Conservation (phyloP, 345 rosid genomes). For the Raphanus raphanistrum region DNA sequence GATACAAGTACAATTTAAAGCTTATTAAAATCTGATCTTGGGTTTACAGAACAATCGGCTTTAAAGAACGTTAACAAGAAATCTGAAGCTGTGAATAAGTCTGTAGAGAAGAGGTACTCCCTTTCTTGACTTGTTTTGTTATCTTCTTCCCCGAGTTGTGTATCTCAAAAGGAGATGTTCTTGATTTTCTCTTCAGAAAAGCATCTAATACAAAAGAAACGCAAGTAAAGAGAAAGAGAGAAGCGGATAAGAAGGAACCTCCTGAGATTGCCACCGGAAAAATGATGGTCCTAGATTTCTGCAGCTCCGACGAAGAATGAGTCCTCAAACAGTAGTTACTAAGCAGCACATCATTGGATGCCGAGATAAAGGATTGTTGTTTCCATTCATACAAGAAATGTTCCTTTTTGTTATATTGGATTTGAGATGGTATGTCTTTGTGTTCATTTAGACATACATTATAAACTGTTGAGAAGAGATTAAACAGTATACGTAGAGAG, state of each 20-base stretch:
- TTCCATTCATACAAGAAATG: neutral
- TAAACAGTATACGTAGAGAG: neutral
- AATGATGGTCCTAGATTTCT: constrained; percentile 65
- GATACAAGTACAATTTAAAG: neutral
- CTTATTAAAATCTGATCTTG: constrained; percentile 8
- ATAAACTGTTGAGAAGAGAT: neutral
- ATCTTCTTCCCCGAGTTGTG: neutral
- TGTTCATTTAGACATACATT: neutral
- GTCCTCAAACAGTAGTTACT: neutral
- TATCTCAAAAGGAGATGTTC: neutral
- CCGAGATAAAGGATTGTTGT: neutral
- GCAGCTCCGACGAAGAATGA: constrained; percentile 74
- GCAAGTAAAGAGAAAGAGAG: constrained; percentile 51
- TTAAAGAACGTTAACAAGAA: constrained; percentile 42
- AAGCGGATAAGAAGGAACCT: constrained; percentile 18
- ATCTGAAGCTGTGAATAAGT: constrained; percentile 33
- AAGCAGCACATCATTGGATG: neutral
- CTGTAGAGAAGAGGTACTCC: constrained; percentile 58
- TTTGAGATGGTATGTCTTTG: neutral
- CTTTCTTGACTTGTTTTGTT: neutral
- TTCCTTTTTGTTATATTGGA: neutral
- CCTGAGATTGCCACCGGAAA: constrained; percentile 37
- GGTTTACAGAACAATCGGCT: constrained; percentile 46
- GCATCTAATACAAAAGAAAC: constrained; percentile 38
- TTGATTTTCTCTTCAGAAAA: constrained; percentile 52